Conservation (phyloP, 1,139 yeast species). For the Candida mesenterica region DNA sequence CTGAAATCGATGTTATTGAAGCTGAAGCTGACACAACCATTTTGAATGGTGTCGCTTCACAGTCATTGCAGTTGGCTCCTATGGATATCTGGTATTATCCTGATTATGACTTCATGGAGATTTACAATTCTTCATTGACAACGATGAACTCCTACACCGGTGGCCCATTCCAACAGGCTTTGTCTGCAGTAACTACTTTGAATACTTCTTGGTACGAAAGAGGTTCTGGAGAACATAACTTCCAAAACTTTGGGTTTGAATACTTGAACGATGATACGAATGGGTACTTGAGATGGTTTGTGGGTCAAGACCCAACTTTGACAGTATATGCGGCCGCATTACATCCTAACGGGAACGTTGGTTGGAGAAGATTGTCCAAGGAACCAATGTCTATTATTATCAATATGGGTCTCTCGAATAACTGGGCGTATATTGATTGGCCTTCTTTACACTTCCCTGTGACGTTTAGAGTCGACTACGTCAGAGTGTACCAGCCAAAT, state of each 20-base stretch:
- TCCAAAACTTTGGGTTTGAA: constrained; percentile 77
- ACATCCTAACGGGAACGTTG: constrained; percentile 82
- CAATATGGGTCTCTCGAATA: constrained; percentile 76
- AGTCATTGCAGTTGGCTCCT: constrained; percentile 82
- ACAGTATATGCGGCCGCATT: constrained; percentile 62
- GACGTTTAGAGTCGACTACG: constrained; percentile 67
- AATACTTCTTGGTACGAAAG: constrained; percentile 75
- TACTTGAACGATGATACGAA: constrained; percentile 61
- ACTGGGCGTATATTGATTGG: constrained; percentile 88
- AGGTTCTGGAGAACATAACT: constrained; percentile 44
- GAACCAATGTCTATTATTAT: constrained; percentile 84
- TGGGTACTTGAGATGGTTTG: constrained; percentile 83
- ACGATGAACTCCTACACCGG: constrained; percentile 77
- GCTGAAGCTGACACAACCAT: constrained; percentile 56
- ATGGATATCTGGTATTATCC: constrained; percentile 85
- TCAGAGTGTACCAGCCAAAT: constrained; percentile 74
- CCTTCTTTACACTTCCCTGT: constrained; percentile 65
- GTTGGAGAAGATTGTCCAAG: constrained; percentile 68
- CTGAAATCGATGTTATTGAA: constrained; percentile 84
- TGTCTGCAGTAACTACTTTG: constrained; percentile 69
- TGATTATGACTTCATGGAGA: constrained; percentile 67
- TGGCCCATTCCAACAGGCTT: constrained; percentile 83
- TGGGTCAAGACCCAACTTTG: constrained; percentile 66
- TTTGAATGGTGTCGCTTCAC: constrained; percentile 69
- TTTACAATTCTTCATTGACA: constrained; percentile 60